phyloP scores from a whole-genome alignment of 129 eudicot species.

The Scalesia atractyloides region DNA sequence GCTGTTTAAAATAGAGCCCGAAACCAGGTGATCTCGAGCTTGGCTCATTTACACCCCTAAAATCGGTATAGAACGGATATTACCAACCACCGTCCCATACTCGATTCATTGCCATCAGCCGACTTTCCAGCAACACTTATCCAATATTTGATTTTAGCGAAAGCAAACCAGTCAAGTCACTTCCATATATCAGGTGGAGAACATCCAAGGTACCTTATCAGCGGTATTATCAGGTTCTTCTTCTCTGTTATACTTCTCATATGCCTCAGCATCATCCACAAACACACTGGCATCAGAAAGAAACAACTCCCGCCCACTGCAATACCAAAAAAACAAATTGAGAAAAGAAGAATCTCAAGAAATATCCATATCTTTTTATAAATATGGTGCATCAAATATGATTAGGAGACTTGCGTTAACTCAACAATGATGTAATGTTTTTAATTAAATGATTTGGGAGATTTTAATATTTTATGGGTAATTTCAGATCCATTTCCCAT shows the following conservation, averaged over 20 bases:
- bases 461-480: background rate
- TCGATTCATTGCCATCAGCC: background rate
- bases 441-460: background rate
- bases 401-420: too few relatives aligned
- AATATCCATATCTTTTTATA: background rate
- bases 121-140: background rate
- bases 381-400: background rate
- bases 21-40: too few relatives aligned
- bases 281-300: slow-evolving; percentile 83
- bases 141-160: background rate
- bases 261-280: slow-evolving; percentile 91
- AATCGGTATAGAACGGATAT: background rate
- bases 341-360: slow-evolving; percentile 3
- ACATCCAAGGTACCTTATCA: slow-evolving; percentile 47
- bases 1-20: too few relatives aligned
- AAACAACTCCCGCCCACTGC: slow-evolving; percentile 93
- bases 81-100: background rate
- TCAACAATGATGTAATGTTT: background rate
- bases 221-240: slow-evolving; percentile 51
- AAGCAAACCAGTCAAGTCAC: background rate
- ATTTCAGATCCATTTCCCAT: background rate
- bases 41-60: too few relatives aligned
- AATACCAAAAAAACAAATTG: background rate
- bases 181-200: slow-evolving; percentile 9
- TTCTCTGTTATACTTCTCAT: slow-evolving; percentile 77